A percentile compares a stretch with the other conserved stretches of the same genome.
These are phyloP conservation scores for Colletotrichum camelliae DNA, from an alignment of 2,329 filamentous ascomycete genomes.

Conservation along the genomic window DNA sequence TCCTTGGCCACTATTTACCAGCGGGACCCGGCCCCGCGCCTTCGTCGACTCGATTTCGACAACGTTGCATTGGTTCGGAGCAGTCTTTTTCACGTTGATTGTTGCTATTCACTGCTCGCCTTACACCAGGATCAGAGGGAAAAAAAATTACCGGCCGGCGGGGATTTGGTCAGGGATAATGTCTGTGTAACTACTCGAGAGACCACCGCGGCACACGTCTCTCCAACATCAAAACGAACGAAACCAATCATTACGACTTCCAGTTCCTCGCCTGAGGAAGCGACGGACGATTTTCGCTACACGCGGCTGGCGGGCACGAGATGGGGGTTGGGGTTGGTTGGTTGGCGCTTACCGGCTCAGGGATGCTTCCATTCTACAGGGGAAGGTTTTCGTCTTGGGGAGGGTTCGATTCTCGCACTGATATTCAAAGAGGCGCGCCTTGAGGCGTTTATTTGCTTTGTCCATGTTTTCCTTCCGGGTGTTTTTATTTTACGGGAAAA, in stretches of 20 bases:
- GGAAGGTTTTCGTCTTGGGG: background rate
- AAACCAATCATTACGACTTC: slow-evolving; percentile 4
- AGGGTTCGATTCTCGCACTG: slow-evolving; percentile 8
- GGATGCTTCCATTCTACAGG: slow-evolving; percentile 1
- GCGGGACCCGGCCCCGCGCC: background rate
- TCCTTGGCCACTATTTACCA: background rate
- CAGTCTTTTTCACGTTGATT: slow-evolving; percentile 2
- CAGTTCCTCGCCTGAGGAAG: background rate
- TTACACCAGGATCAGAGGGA: background rate
- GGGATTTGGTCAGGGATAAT: slow-evolving; percentile 15
- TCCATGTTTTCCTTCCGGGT: slow-evolving; percentile 3
- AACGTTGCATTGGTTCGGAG: slow-evolving; percentile 4
- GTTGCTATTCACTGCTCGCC: slow-evolving; percentile 1
- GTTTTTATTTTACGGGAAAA: slow-evolving; percentile 9
- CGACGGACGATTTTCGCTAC: background rate
- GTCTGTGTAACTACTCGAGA: slow-evolving; percentile 14
- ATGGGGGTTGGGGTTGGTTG: background rate
- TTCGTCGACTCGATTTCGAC: slow-evolving; percentile 1
- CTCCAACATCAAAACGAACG: slow-evolving; percentile 6
- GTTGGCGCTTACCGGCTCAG: slow-evolving; percentile 7
- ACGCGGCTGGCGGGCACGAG: slow-evolving; percentile 1
- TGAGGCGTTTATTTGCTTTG: slow-evolving; percentile 19
- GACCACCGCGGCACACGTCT: background rate
- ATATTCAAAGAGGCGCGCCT: background rate
- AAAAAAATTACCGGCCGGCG: slow-evolving; percentile 1